These are phyloP conservation scores for Mucor lusitanicus DNA, from an alignment of 371 early-diverging fungal species.

Conservation along the genomic window DNA sequence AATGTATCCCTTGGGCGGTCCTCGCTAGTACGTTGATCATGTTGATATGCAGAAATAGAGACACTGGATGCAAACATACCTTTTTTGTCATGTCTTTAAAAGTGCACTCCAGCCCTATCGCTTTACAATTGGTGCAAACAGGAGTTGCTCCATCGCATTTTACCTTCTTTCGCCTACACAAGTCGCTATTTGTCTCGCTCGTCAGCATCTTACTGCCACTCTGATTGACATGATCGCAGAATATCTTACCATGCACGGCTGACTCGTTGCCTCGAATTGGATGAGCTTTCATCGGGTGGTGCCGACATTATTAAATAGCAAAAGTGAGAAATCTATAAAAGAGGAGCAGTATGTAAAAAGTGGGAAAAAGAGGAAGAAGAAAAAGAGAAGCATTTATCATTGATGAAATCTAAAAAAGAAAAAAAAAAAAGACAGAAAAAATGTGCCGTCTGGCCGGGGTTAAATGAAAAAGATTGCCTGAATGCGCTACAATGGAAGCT, in stretches of 20 bases:
- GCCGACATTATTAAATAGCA: conserved; percentile 14
- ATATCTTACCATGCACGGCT: conserved; percentile 50
- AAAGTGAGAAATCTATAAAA: not conserved
- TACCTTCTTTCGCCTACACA: conserved; percentile 68
- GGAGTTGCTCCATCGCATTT: conserved; percentile 63
- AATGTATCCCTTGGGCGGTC: conserved; percentile 75
- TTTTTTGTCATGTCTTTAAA: conserved; percentile 52
- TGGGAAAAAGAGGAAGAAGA: not conserved
- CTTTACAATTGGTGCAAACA: conserved; percentile 55
- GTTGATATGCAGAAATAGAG: not conserved
- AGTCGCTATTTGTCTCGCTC: conserved; percentile 36
- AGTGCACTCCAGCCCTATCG: conserved; percentile 40
- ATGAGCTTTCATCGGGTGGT: not conserved
- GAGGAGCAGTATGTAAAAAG: not conserved
- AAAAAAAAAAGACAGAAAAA: not conserved
- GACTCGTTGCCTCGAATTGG: conserved; percentile 40
- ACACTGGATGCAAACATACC: conserved; percentile 13
- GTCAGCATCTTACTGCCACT: not conserved
- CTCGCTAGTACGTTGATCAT: conserved; percentile 31
- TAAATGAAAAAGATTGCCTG: not conserved
- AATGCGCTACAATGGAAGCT: not conserved
- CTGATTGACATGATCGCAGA: not conserved
- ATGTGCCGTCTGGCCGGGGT: conserved; percentile 1
- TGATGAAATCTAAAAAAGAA: not conserved
- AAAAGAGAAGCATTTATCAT: too few relatives aligned